Evolutionary conservation across 1,139 yeast species (phyloP).

Genomic region (Yamadazyma taylorii): DNA sequence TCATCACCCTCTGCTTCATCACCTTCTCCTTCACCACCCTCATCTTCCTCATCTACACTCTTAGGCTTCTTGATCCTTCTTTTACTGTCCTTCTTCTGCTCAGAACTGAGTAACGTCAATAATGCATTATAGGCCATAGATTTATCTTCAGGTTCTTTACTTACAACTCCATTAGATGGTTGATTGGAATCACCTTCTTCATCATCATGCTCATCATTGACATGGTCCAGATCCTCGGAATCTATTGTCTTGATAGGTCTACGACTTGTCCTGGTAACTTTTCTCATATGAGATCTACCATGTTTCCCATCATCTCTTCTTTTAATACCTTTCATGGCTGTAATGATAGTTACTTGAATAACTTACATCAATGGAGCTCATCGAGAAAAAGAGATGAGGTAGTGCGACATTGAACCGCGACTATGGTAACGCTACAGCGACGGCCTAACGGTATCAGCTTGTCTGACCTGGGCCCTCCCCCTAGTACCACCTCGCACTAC

Average conservation of each 20-base stretch:
- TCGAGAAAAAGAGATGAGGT: too few relatives aligned
- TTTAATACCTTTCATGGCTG: slow-evolving; percentile 5
- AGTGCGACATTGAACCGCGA: too few relatives aligned
- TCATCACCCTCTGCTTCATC: slow-evolving; percentile 19
- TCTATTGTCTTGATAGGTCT: slow-evolving; percentile 30
- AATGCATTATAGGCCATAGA: slow-evolving; percentile 73
- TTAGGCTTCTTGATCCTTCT: slow-evolving; percentile 9
- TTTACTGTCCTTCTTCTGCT: slow-evolving; percentile 30
- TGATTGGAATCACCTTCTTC: too few relatives aligned
- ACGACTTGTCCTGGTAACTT: slow-evolving; percentile 49
- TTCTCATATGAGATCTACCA: slow-evolving; percentile 62
- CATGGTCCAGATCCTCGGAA: slow-evolving; percentile 11
- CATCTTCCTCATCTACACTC: slow-evolving; percentile 6
- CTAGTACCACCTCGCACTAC: too few relatives aligned
- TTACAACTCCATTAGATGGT: too few relatives aligned
- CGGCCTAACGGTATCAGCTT: too few relatives aligned
- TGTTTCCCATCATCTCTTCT: slow-evolving; percentile 12
- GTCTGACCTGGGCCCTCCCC: too few relatives aligned
- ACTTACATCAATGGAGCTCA: too few relatives aligned
- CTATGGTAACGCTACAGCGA: too few relatives aligned
- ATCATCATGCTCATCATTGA: too few relatives aligned
- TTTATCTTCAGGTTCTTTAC: slow-evolving; percentile 19
- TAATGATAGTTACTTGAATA: too few relatives aligned
- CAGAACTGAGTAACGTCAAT: slow-evolving; percentile 64
- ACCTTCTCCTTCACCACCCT: slow-evolving; percentile 21